phyloP scores from a whole-genome alignment of 805 yeast genomes.

The Wickerhamomyces alni region DNA sequence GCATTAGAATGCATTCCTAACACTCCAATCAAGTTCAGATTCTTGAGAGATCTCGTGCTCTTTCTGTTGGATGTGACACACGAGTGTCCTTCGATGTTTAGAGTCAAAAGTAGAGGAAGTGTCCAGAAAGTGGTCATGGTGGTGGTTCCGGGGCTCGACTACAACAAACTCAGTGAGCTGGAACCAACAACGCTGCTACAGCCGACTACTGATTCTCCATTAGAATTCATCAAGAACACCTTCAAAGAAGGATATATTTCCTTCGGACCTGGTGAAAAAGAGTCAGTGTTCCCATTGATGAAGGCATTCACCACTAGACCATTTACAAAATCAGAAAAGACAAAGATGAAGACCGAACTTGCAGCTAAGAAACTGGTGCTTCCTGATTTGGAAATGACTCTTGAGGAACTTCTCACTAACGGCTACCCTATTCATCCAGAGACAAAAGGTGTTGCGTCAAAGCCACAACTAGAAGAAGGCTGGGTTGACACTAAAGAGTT shows the following conservation, averaged over 20 bases:
- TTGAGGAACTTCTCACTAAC: conserved; percentile 41
- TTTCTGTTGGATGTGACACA: conserved; percentile 24
- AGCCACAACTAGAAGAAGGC: conserved; percentile 18
- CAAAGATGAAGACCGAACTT: conserved; percentile 26
- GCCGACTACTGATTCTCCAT: conserved; percentile 1
- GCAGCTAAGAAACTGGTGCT: conserved; percentile 33
- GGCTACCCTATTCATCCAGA: conserved; percentile 58
- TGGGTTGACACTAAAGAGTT: conserved; percentile 53
- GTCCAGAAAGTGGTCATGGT: conserved; percentile 53
- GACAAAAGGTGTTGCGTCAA: conserved; percentile 14
- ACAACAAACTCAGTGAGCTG: conserved; percentile 37
- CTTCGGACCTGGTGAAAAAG: conserved; percentile 61
- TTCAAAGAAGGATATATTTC: conserved; percentile 45
- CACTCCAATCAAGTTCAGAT: conserved; percentile 11
- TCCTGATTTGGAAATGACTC: conserved; percentile 46
- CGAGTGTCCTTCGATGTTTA: conserved; percentile 40
- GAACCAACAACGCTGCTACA: conserved; percentile 13
- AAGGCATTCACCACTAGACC: conserved; percentile 53
- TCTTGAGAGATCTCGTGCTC: conserved; percentile 21
- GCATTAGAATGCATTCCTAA: conserved; percentile 30
- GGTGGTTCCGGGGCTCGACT: conserved; percentile 59
- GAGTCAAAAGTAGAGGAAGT: conserved; percentile 38
- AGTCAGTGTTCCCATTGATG: conserved; percentile 46
- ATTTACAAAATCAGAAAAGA: conserved; percentile 50
- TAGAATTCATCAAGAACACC: conserved; percentile 26